Evolutionary conservation across 192 early-diverging fungal genomes (phyloP).

Genomic region (Anaeromyces robustus): DNA sequence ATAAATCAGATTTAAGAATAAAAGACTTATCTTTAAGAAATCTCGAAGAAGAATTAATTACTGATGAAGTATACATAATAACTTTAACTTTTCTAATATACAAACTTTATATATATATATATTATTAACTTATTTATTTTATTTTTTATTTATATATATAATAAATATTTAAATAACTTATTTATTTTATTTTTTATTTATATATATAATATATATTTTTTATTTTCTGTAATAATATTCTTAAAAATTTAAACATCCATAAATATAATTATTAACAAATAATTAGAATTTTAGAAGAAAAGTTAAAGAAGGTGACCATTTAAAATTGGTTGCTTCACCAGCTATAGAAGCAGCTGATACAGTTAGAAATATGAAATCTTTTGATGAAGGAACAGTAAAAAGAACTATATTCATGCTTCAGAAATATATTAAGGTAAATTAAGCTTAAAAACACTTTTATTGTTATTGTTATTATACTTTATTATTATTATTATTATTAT

Average conservation of each 20-base stretch:
- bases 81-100: no score
- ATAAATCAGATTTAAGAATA: neutral
- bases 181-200: no score
- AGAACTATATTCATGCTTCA: constrained; percentile 42
- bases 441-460: neutral
- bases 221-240: no score
- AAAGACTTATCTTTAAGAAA: neutral
- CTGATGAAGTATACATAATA: neutral
- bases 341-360: neutral
- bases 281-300: neutral
- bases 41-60: neutral
- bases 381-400: constrained; percentile 34
- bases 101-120: no score
- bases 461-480: no score
- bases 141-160: no score
- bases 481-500: no score
- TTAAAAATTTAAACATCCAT: no score
- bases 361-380: neutral
- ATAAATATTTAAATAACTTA: no score
- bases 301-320: neutral
- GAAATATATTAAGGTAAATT: constrained; percentile 38
- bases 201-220: neutral
- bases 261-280: no score
- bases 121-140: no score
- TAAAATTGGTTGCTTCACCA: neutral